Evolutionary conservation across 2,329 filamentous ascomycete genomes (phyloP).

Genomic region (Basipetospora chlamydospora): DNA sequence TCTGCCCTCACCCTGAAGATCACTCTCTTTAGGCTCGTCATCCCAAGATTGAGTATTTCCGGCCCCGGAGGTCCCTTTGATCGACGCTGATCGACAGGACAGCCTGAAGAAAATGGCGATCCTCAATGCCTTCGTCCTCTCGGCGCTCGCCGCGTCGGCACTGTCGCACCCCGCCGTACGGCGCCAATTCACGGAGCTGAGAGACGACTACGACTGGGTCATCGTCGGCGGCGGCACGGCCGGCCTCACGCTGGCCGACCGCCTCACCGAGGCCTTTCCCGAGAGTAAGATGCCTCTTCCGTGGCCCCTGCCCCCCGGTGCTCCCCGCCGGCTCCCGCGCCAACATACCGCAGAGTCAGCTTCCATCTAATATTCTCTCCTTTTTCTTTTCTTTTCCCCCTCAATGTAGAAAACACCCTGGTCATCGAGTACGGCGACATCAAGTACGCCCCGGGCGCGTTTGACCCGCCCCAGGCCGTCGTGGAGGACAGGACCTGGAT

Average conservation of each 20-base stretch:
- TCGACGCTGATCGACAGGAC: no score
- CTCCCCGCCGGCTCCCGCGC: no score
- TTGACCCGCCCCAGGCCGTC: conserved; percentile 12
- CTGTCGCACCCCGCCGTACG: neutral
- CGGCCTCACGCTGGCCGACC: conserved; percentile 20
- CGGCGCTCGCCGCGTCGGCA: neutral
- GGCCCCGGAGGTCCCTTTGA: no score
- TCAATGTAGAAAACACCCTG: conserved; percentile 8
- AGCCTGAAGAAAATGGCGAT: neutral
- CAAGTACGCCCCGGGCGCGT: conserved; percentile 12
- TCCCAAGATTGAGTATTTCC: no score
- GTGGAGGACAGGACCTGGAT: conserved; percentile 9
- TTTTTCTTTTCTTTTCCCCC: neutral
- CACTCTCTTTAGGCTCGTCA: no score
- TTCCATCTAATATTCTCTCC: no score
- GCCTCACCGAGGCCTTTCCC: conserved; percentile 19
- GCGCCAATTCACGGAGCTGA: conserved; percentile 3
- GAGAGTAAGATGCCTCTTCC: conserved; percentile 9
- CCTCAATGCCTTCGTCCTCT: neutral
- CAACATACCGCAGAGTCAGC: no score
- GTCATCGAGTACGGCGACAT: conserved; percentile 11
- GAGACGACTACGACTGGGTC: conserved; percentile 15
- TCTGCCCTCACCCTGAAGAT: no score
- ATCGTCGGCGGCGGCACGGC: conserved; percentile 21
- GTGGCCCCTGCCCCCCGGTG: no score